Conservation (phyloP, 2,329 filamentous ascomycete species). For the Fusarium sp. region DNA sequence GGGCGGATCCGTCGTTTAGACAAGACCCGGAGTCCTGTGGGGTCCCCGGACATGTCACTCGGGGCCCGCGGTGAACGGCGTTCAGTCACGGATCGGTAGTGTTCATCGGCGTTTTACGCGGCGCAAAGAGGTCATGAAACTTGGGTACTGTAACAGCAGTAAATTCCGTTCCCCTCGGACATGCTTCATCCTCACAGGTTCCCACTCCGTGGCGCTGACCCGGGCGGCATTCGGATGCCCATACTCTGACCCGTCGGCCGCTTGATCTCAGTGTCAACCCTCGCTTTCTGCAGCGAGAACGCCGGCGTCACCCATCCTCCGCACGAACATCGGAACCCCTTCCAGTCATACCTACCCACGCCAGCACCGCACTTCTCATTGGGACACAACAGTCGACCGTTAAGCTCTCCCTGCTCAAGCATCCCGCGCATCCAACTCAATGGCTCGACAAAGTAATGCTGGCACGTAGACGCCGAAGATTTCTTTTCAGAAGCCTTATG, state of each 20-base stretch:
- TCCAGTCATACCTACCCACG: conserved; percentile 95
- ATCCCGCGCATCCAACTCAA: conserved; percentile 93
- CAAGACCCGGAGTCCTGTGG: conserved; percentile 3
- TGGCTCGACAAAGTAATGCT: conserved; percentile 91
- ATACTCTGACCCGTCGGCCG: conserved; percentile 48
- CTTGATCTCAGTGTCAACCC: conserved; percentile 70
- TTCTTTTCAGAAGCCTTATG: conserved; percentile 61
- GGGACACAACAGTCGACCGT: conserved; percentile 87
- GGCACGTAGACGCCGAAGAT: conserved; percentile 63
- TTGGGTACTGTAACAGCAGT: neutral
- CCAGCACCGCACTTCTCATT: conserved; percentile 81
- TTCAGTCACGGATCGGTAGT: conserved; percentile 21
- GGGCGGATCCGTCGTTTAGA: conserved; percentile 1
- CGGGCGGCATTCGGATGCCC: conserved; percentile 69
- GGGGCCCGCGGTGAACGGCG: conserved; percentile 12
- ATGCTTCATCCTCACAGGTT: conserved; percentile 47
- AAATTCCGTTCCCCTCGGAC: neutral
- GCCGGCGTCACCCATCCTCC: conserved; percentile 90
- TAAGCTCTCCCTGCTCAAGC: conserved; percentile 83
- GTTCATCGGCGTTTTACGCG: neutral
- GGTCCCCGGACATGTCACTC: conserved; percentile 13
- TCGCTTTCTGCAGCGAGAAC: conserved; percentile 85
- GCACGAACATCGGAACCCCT: conserved; percentile 93
- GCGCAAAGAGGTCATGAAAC: neutral
- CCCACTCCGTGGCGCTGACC: conserved; percentile 50